phyloP scores from a whole-genome alignment of 1,284 basidiomycete species.

The Tilletiaria anomala region DNA sequence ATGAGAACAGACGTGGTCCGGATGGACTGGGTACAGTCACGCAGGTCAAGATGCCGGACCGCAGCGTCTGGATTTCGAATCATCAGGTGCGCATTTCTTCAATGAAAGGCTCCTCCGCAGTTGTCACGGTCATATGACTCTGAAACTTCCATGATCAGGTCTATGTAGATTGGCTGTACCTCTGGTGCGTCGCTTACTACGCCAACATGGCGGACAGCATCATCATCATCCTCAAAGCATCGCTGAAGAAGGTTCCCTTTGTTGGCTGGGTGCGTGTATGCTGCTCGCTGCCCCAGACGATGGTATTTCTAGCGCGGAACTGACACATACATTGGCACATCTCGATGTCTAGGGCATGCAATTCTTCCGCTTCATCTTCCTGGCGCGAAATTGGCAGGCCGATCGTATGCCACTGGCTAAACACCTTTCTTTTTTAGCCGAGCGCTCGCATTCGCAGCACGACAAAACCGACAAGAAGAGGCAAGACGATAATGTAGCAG shows the following conservation, averaged over 20 bases:
- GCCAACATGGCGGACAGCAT: slow-evolving; percentile 18
- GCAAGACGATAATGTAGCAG: not conserved
- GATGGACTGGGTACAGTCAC: slow-evolving; percentile 6
- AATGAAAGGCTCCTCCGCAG: too few relatives aligned
- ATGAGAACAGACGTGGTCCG: slow-evolving; percentile 6
- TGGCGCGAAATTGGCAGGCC: slow-evolving; percentile 18
- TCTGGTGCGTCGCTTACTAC: slow-evolving; percentile 30
- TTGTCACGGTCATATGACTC: too few relatives aligned
- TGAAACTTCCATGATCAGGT: slow-evolving; percentile 12
- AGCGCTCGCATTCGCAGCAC: not conserved
- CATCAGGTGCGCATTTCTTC: slow-evolving; percentile 20
- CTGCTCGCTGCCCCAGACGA: not conserved
- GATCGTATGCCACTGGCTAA: slow-evolving; percentile 17
- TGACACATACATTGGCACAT: not conserved
- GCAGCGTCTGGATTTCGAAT: slow-evolving; percentile 23
- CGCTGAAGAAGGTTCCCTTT: slow-evolving; percentile 25
- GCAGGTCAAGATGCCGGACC: slow-evolving; percentile 13
- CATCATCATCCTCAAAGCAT: slow-evolving; percentile 24
- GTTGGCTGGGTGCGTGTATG: slow-evolving; percentile 26
- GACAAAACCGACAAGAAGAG: slow-evolving; percentile 3
- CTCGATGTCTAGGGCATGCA: too few relatives aligned
- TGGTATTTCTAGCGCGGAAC: not conserved
- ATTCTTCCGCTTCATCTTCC: slow-evolving; percentile 31
- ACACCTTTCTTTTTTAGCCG: slow-evolving; percentile 12
- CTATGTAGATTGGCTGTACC: slow-evolving; percentile 34